These are phyloP conservation scores for Mortierella sp. DNA, from an alignment of 371 early-diverging fungal genomes.

Conservation along the genomic window DNA sequence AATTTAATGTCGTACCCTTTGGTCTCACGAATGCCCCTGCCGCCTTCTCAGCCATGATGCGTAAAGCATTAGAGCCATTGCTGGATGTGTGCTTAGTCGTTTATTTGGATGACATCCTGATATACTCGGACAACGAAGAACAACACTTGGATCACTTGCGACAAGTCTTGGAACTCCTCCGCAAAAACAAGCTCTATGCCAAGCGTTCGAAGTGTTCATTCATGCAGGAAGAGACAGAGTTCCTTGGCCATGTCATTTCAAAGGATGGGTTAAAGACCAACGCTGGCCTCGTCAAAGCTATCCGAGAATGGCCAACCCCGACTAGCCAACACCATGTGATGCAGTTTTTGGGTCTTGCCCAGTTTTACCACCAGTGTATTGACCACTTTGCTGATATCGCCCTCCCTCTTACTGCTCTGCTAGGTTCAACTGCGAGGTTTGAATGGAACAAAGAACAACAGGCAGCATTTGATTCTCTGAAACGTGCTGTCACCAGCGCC, in stretches of 20 bases:
- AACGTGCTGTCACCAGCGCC: conserved; percentile 16
- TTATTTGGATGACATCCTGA: conserved; percentile 56
- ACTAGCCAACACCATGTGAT: conserved; percentile 40
- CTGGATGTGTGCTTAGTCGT: conserved; percentile 28
- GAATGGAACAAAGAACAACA: no score
- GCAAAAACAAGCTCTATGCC: conserved; percentile 40
- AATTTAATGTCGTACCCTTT: conserved; percentile 59
- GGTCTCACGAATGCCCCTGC: conserved; percentile 58
- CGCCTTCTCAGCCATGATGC: conserved; percentile 40
- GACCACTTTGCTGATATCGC: conserved; percentile 51
- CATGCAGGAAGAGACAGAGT: not conserved
- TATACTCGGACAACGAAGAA: conserved; percentile 57
- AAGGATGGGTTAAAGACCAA: not conserved
- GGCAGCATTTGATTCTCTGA: conserved; percentile 20
- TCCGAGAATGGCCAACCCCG: not conserved
- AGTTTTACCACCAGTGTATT: conserved; percentile 63
- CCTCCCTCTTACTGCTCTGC: conserved; percentile 49
- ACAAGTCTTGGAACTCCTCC: conserved; percentile 50
- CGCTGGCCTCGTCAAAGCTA: not conserved
- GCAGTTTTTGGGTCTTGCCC: conserved; percentile 62
- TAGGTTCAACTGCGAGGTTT: conserved; percentile 42
- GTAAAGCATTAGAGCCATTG: not conserved
- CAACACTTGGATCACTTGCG: conserved; percentile 57
- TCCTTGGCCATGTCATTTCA: not conserved
- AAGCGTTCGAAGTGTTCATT: conserved; percentile 60